These are phyloP conservation scores for Volvox africanus DNA, from an alignment of 139 green algal genomes.

Conservation along the genomic window DNA sequence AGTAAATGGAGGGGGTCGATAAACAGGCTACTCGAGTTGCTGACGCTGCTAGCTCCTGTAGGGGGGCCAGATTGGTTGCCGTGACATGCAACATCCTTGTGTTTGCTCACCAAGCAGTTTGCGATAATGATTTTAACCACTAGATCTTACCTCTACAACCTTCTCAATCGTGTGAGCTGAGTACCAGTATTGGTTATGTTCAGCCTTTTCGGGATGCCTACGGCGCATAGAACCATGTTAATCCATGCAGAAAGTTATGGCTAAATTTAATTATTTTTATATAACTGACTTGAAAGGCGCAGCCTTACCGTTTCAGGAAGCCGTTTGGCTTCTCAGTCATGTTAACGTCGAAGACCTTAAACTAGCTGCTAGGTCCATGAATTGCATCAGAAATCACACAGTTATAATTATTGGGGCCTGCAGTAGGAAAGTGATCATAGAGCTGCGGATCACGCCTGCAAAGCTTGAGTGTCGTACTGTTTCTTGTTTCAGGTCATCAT, in stretches of 20 bases:
- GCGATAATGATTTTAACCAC: too few species aligned
- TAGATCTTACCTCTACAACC: slow-evolving; percentile 12
- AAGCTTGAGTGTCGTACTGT: too few species aligned
- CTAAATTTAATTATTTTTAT: too few species aligned
- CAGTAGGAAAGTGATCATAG: too few species aligned
- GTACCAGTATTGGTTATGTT: slow-evolving; percentile 72
- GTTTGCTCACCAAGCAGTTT: too few species aligned
- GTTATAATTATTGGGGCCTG: too few species aligned
- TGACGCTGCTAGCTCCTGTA: background rate
- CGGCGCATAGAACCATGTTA: background rate
- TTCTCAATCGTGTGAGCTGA: slow-evolving; percentile 22
- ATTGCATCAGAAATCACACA: background rate
- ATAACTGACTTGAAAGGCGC: background rate
- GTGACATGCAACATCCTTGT: too few species aligned
- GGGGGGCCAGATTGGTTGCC: background rate
- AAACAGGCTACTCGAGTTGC: slow-evolving; percentile 62
- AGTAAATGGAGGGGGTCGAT: slow-evolving; percentile 78
- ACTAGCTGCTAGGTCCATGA: background rate
- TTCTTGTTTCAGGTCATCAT: too few species aligned
- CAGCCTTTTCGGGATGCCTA: slow-evolving; percentile 66
- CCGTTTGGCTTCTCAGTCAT: slow-evolving; percentile 32
- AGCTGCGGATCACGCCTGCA: too few species aligned
- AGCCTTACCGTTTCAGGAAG: slow-evolving; percentile 13
- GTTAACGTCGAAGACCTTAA: background rate
- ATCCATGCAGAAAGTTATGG: too few species aligned